Conservation (phyloP, 805 yeast genomes). For the Wickerhamiella kazuoi region DNA sequence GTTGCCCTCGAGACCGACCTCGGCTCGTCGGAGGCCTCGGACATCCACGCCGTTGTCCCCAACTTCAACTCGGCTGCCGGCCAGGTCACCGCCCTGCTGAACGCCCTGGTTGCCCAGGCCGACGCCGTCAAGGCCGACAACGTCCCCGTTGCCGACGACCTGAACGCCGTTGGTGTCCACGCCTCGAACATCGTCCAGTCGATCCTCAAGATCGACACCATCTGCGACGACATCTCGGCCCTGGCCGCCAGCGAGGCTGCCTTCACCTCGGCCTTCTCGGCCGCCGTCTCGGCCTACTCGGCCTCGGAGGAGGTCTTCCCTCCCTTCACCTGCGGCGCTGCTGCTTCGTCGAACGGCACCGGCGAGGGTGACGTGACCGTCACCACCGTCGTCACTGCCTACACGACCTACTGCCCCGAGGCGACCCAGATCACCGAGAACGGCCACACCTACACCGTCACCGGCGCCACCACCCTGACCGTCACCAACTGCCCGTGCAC, state of each 20-base stretch:
- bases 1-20: neutral
- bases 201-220: neutral
- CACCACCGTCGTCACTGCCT: conserved; percentile 19
- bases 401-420: conserved; percentile 63
- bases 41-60: neutral
- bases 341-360: neutral
- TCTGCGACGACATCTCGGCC: neutral
- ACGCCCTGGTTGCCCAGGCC: neutral
- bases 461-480: conserved; percentile 66
- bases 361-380: conserved; percentile 3
- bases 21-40: neutral
- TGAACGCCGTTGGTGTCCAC: neutral
- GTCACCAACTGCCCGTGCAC: conserved; percentile 82
- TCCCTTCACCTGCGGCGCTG: neutral
- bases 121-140: neutral
- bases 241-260: neutral
- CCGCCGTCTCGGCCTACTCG: neutral
- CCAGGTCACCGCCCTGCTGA: neutral
- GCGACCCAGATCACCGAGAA: conserved; percentile 45
- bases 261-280: neutral
- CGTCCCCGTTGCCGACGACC: neutral
- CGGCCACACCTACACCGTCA: conserved; percentile 25
- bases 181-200: neutral
- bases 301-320: neutral
- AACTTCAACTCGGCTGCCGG: neutral